Base-by-base conservation (phyloP, 805 yeast species). In the Blastobotrys peoriensis region DNA sequence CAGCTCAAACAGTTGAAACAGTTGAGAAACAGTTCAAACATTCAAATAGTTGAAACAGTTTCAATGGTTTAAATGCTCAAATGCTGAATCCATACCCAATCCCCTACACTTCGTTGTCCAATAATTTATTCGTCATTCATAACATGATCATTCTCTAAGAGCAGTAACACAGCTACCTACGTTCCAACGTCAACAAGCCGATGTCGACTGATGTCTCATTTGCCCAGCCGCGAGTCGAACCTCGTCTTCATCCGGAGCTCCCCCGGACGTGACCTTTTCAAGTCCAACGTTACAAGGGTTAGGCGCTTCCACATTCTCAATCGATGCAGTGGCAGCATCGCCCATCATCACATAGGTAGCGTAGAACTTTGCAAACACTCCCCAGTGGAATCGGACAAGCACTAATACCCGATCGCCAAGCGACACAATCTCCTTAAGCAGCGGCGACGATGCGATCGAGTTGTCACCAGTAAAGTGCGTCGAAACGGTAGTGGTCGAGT, bases 341-440 rank as follows among this genome's bases (percentile, higher is more conserved):
- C 23, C 27, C 9, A 25, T 25, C 13, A 49, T 18, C 13, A 47
- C 38, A 39, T 46, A 50, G 17, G 64, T 58, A 35, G 68, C 62
- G 56, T 86, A 86, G 64, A 81, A 79, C 36, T 73, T 72, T 25
- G 86, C 88, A 63, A 86, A 86, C 9, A 86, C 95, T 45, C 76
- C 79, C 86, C 88, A 82, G 63, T 86, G 94, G 66, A 86, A 82
- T 47, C 79, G 81, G 40, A 78, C 77, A 46, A 86, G 71, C 13
- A 84, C 78, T 47, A 79, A 73, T 41, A 83, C 66, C 53, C 85
- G 75, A 42, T 73, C 74, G 35, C 79, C 75, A 41, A 81, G 71
- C 51, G 74, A 71, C 39, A 71, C 73, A 53, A 82, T 68, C 51
- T 82, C 89, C 27, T 42, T 37, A 25, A 39, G 19, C 8, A 51